Evolutionary conservation across 148 eudicot species (phyloP).

Genomic region (Cornus controversa): DNA sequence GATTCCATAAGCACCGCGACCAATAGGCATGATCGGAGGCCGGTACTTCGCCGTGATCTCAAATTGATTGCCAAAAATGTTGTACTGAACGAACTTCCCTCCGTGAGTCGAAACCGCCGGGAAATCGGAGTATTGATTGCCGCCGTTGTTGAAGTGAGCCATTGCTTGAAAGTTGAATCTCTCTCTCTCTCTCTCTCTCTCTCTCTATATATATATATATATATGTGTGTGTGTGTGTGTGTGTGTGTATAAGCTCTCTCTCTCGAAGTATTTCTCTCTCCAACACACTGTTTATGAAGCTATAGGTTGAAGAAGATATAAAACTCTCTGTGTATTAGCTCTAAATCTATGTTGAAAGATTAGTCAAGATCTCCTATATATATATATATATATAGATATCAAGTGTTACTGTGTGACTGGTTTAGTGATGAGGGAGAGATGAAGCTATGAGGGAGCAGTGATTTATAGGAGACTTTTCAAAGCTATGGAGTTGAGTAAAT

Average conservation of each 20-base stretch:
- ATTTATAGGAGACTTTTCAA: not conserved
- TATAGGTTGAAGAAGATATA: not conserved
- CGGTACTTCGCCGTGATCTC: conserved; percentile 80
- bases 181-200: conserved; percentile 6
- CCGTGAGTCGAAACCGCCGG: conserved; percentile 63
- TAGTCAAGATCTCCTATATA: too few species aligned
- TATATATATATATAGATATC: not conserved
- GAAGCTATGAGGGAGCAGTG: not conserved
- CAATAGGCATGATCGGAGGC: conserved; percentile 93
- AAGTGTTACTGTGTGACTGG: not conserved
- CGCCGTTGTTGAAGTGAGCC: not conserved
- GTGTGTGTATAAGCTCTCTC: not conserved
- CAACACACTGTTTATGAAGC: not conserved
- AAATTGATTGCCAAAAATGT: conserved; percentile 67
- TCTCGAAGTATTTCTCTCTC: not conserved
- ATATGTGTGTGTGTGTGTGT: too few species aligned
- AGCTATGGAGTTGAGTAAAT: not conserved
- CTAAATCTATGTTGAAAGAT: too few species aligned
- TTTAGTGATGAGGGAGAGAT: not conserved
- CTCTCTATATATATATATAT: too few species aligned
- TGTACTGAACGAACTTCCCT: conserved; percentile 69
- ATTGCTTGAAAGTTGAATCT: not conserved
- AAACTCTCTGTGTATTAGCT: not conserved
- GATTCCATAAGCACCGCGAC: conserved; percentile 97
- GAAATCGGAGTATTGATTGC: conserved; percentile 50